Conservation (phyloP, 306 rosid species). For the Bauhinia variegata region DNA sequence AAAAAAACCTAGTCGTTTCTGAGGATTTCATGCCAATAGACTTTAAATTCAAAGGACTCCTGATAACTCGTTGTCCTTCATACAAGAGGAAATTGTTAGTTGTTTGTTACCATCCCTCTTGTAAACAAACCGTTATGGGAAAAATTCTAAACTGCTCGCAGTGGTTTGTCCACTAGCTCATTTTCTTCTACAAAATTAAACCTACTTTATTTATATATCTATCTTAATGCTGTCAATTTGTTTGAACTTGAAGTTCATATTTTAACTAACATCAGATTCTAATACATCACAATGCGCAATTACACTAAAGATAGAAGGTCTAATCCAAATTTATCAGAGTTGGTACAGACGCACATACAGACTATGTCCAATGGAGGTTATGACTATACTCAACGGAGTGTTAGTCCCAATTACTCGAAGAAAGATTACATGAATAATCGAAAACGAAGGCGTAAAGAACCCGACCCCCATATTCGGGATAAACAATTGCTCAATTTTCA, state of each 20-base stretch:
- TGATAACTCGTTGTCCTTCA: too few relatives aligned
- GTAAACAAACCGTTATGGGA: not conserved
- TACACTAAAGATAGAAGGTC: not conserved
- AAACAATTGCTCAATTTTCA: not conserved
- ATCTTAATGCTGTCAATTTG: not conserved
- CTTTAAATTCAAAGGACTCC: not conserved
- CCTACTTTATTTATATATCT: not conserved
- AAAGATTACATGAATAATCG: not conserved
- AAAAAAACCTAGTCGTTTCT: not conserved
- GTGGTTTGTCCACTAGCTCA: not conserved
- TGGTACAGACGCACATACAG: not conserved
- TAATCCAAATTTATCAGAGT: not conserved
- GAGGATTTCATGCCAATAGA: not conserved
- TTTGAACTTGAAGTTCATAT: not conserved
- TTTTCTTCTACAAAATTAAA: too few relatives aligned
- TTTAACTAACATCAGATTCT: not conserved
- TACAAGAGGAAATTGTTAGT: not conserved
- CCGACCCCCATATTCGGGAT: not conserved
- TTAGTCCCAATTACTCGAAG: not conserved
- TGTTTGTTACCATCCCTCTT: not conserved
- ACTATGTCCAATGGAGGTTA: not conserved
- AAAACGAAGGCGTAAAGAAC: not conserved
- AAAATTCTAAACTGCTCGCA: not conserved
- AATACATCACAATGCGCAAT: not conserved
- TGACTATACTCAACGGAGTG: not conserved